These are phyloP conservation scores for Sicyos edulis DNA, from an alignment of 306 rosid species.

Conservation along the genomic window DNA sequence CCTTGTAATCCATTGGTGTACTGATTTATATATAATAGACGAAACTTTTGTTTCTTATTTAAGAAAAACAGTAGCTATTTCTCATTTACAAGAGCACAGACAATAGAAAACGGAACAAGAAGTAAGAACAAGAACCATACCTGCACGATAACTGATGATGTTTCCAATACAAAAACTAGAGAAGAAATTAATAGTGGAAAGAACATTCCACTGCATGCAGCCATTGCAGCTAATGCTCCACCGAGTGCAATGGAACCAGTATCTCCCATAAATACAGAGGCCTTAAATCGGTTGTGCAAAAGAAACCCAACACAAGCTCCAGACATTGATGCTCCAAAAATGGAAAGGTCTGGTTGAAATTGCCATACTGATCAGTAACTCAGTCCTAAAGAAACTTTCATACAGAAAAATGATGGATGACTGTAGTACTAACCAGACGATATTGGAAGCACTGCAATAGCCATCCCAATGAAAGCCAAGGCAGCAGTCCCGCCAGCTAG, in stretches of 20 bases:
- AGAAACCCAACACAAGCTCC: conserved; percentile 99
- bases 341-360: conserved; percentile 62
- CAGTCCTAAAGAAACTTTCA: background rate
- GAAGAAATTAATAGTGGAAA: conserved; percentile 73
- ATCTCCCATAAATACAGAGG: conserved; percentile 82
- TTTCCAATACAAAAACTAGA: conserved; percentile 66
- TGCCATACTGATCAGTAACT: conserved; percentile 20
- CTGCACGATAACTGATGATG: conserved; percentile 67
- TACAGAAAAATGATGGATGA: background rate
- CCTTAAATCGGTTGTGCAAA: conserved; percentile 80
- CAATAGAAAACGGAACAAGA: background rate
- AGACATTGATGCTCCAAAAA: conserved; percentile 98
- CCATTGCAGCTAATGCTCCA: conserved; percentile 93
- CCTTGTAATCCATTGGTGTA: background rate
- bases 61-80: background rate
- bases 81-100: background rate
- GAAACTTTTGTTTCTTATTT: conserved; percentile 5
- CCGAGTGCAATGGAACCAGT: conserved; percentile 93
- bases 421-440: conserved; percentile 64
- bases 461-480: conserved; percentile 87
- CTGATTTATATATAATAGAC: background rate
- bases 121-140: conserved; percentile 27
- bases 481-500: conserved; percentile 94
- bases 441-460: conserved; percentile 91
- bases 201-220: conserved; percentile 94